Evolutionary conservation across 192 early-diverging fungal species (phyloP).

Genomic region (Coemansia sp.): DNA sequence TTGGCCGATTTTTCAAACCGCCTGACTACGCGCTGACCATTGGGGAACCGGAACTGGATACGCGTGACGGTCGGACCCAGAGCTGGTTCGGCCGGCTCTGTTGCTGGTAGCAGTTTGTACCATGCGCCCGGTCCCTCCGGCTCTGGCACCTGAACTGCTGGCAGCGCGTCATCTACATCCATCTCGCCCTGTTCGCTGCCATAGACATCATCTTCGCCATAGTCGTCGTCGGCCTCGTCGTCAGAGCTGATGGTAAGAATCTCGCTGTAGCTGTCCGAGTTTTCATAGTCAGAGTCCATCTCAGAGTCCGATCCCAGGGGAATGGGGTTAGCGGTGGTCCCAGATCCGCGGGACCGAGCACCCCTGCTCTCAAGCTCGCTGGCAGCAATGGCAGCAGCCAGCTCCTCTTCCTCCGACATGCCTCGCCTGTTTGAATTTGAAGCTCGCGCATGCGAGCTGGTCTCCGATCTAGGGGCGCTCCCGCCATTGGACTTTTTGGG

Average conservation of each 20-base stretch:
- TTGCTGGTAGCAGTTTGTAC: slow-evolving; percentile 36
- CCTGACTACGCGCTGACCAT: slow-evolving; percentile 78
- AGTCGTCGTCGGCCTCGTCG: slow-evolving; percentile 17
- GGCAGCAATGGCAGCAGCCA: slow-evolving; percentile 81
- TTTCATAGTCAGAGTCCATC: slow-evolving; percentile 25
- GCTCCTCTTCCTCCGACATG: slow-evolving; percentile 90
- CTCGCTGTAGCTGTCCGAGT: slow-evolving; percentile 48
- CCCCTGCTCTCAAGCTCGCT: slow-evolving; percentile 58
- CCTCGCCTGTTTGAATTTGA: slow-evolving; percentile 39
- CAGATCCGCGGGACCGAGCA: background rate
- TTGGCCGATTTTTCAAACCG: slow-evolving; percentile 75
- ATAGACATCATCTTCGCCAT: slow-evolving; percentile 41
- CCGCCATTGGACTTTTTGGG: slow-evolving; percentile 16
- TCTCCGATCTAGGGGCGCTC: slow-evolving; percentile 7
- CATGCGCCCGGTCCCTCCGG: slow-evolving; percentile 27
- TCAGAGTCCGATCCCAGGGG: slow-evolving; percentile 31
- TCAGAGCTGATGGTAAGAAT: slow-evolving; percentile 37
- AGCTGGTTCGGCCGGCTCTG: slow-evolving; percentile 45
- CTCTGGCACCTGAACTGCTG: slow-evolving; percentile 19
- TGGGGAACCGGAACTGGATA: slow-evolving; percentile 83
- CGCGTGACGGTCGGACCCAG: slow-evolving; percentile 66
- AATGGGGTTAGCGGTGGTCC: slow-evolving; percentile 13
- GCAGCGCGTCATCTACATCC: slow-evolving; percentile 37
- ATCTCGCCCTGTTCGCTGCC: slow-evolving; percentile 25
- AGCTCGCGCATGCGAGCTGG: background rate